Conservation (phyloP, 2,329 filamentous ascomycete species). For the Metarhizium brunneum region DNA sequence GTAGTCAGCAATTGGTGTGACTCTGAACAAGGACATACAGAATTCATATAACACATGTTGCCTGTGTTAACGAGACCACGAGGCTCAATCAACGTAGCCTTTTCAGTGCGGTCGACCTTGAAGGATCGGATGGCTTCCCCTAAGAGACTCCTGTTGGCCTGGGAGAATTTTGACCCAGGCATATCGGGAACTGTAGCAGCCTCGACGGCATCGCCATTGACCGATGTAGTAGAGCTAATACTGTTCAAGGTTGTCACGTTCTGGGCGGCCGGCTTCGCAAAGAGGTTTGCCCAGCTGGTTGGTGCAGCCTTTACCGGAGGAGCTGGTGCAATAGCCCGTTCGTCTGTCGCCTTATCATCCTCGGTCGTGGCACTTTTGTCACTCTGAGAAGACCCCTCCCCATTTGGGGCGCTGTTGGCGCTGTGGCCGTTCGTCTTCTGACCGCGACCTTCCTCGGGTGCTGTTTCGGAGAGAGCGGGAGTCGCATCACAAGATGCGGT, state of each 20-base stretch:
- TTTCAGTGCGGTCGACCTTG: conserved; percentile 53
- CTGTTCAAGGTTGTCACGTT: conserved; percentile 10
- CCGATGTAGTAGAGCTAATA: conserved; percentile 17
- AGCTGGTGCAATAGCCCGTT: conserved; percentile 9
- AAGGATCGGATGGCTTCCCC: conserved; percentile 71
- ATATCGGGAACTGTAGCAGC: conserved; percentile 7
- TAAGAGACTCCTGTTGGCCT: conserved; percentile 48
- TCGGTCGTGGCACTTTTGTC: conserved; percentile 12
- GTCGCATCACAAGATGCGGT: not conserved
- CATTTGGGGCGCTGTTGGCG: not conserved
- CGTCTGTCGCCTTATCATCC: conserved; percentile 10
- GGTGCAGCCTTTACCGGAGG: conserved; percentile 21
- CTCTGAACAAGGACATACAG: conserved; percentile 51
- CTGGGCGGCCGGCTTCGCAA: conserved; percentile 20
- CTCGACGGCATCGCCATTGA: conserved; percentile 16
- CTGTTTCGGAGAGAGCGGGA: not conserved
- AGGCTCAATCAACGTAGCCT: conserved; percentile 79
- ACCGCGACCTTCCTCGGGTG: conserved; percentile 9
- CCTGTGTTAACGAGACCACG: conserved; percentile 92
- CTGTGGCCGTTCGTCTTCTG: conserved; percentile 1
- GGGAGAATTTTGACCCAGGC: conserved; percentile 28
- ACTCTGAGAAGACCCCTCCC: conserved; percentile 13
- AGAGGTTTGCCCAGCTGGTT: conserved; percentile 32
- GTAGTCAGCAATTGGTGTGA: conserved; percentile 8
- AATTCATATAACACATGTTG: conserved; percentile 99